These are phyloP conservation scores for Cladosporium phlei DNA, from an alignment of 2,329 filamentous ascomycete species.

Conservation along the genomic window DNA sequence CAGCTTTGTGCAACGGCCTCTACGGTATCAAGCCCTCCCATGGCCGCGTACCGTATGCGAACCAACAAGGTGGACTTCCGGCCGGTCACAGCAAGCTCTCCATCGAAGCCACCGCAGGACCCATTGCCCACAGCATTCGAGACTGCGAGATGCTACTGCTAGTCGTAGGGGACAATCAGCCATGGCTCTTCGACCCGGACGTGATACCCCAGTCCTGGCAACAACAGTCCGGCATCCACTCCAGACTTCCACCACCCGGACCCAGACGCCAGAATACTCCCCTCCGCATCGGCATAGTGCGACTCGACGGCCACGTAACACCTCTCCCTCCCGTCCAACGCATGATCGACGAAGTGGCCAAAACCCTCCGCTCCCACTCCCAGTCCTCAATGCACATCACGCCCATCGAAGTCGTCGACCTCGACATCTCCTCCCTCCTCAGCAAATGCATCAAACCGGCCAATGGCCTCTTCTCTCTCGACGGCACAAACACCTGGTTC, in stretches of 20 bases:
- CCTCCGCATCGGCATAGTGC: slow-evolving; percentile 45
- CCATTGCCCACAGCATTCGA: slow-evolving; percentile 43
- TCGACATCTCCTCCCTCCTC: slow-evolving; percentile 50
- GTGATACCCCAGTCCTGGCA: slow-evolving; percentile 39
- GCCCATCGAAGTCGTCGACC: slow-evolving; percentile 54
- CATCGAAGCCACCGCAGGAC: slow-evolving; percentile 43
- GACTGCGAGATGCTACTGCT: slow-evolving; percentile 53
- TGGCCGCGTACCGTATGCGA: slow-evolving; percentile 48
- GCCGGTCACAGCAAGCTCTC: slow-evolving; percentile 45
- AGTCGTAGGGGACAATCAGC: slow-evolving; percentile 48
- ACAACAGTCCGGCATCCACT: slow-evolving; percentile 20
- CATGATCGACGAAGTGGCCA: slow-evolving; percentile 44
- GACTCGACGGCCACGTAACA: slow-evolving; percentile 46
- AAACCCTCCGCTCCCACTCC: slow-evolving; percentile 35
- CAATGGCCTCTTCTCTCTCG: slow-evolving; percentile 55
- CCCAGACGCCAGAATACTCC: slow-evolving; percentile 21
- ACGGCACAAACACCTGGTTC: slow-evolving; percentile 54
- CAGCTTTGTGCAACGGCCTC: slow-evolving; percentile 47
- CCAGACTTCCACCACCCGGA: slow-evolving; percentile 15
- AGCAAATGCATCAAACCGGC: slow-evolving; percentile 53
- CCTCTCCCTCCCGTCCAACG: slow-evolving; percentile 49
- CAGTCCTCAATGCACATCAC: slow-evolving; percentile 24
- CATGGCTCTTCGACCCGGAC: slow-evolving; percentile 48
- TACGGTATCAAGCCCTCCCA: slow-evolving; percentile 45
- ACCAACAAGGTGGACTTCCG: slow-evolving; percentile 46